Evolutionary conservation across 2,329 filamentous ascomycete species (phyloP), one percentile per base, ranked within the genome.

Genomic region (Microthyrium microscopicum): DNA sequence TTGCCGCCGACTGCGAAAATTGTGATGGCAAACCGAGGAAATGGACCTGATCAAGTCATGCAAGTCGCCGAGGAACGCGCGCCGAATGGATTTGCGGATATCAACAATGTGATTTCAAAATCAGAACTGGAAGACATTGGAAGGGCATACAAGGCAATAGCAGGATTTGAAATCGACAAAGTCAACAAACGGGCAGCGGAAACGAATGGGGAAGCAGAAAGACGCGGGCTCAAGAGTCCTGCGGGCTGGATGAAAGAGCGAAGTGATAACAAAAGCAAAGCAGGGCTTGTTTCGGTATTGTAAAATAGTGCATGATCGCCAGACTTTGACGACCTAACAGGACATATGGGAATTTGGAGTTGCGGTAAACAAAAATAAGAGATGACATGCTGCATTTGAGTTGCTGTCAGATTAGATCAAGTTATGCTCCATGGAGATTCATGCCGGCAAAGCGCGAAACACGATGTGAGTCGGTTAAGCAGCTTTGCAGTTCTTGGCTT

Each of bases 31-130:
- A 62, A 62, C 41, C 48, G 58, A 15, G 57, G 54, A 1, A 61
- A 61, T 34, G 58, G 59, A 1, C 57, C 58, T 3, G 57, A 62
- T 40, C 58, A 61, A 40, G 57, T 63, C 4, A 38, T 62, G 43
- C 56, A 62, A 39, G 44, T 63, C 24, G 57, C 55, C 2, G 52
- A 62, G 37, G 57, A 61, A 41, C 40, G 59, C 17, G 58, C 58
- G 3, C 57, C 57, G 2, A 49, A 57, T 33, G 54, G 54, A 1
- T 57, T 56, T 41, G 45, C 49, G 26, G 52, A 59, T 29, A 49
- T 62, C 6, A 50, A 58, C 35, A 52, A 57, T 41, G 47, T 58
- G 5, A 54, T 57, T 34, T 50, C 53, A 2, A 52, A 49, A 30
- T 48, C 55, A 5, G 56, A 59, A 38, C 39, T 59, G 19, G 55